A percentile compares a stretch with the other conserved stretches of the same genome.
Conservation (phyloP, 2,329 filamentous ascomycete genomes). For the Cladophialophora yegresii region DNA sequence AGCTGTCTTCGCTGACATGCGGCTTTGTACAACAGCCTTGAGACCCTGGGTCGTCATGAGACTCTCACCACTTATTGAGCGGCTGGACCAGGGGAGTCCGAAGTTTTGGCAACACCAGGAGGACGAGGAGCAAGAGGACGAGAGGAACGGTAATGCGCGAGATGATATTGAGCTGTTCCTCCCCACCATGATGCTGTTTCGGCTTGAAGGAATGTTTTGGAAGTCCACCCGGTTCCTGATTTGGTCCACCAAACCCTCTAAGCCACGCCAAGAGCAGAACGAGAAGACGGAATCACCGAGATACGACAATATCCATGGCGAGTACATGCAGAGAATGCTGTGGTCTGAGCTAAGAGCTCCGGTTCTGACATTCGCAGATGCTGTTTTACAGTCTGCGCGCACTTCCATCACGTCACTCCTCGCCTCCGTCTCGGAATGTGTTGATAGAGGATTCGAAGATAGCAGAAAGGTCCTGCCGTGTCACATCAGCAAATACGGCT, state of each 20-base stretch:
- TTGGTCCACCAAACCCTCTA: too few relatives aligned
- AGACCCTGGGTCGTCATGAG: conserved; percentile 2
- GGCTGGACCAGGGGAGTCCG: not conserved
- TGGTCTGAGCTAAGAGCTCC: too few relatives aligned
- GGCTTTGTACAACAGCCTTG: not conserved
- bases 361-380: too few relatives aligned
- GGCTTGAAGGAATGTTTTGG: too few relatives aligned
- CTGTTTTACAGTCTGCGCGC: too few relatives aligned
- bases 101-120: not conserved
- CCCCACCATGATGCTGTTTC: not conserved
- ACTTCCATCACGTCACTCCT: not conserved
- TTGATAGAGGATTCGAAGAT: not conserved
- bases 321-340: too few relatives aligned
- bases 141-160: not conserved
- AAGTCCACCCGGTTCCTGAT: too few relatives aligned
- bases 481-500: not conserved
- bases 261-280: too few relatives aligned
- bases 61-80: not conserved
- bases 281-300: too few relatives aligned
- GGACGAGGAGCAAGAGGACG: not conserved
- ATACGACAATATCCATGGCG: too few relatives aligned
- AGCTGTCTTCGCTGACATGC: not conserved
- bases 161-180: not conserved
- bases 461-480: not conserved
- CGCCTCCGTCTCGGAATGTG: not conserved